A percentile compares a stretch with the other conserved stretches of the same genome.
Evolutionary conservation across 345 rosid species (phyloP).

Genomic region (Murraya koenigii): DNA sequence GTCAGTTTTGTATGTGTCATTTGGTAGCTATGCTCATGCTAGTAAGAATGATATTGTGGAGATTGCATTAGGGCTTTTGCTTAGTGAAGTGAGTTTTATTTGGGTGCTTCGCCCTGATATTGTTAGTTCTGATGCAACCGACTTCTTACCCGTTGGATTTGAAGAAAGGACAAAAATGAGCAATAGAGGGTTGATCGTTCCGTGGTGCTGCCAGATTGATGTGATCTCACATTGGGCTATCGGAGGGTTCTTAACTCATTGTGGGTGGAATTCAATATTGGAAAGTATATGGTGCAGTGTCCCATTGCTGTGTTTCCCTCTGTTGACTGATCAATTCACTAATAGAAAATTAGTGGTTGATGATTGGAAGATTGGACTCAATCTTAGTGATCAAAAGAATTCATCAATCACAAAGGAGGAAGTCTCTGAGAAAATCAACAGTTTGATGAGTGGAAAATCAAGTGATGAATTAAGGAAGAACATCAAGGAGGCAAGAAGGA

Average conservation of each 20-base stretch:
- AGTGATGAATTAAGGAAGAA: constrained; percentile 29
- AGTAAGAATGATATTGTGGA: constrained; percentile 45
- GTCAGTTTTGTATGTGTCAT: constrained; percentile 71
- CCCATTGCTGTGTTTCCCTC: constrained; percentile 69
- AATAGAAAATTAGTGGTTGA: constrained; percentile 76
- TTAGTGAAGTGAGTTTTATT: constrained; percentile 56
- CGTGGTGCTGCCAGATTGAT: constrained; percentile 70
- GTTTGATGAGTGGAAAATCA: constrained; percentile 50
- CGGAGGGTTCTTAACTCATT: constrained; percentile 80
- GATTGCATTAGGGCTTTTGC: constrained; percentile 59
- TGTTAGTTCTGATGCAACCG: constrained; percentile 56
- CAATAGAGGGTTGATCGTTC: constrained; percentile 51
- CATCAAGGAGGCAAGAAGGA: constrained; percentile 41
- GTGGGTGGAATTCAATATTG: constrained; percentile 82
- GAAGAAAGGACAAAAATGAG: constrained; percentile 35
- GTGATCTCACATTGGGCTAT: constrained; percentile 58
- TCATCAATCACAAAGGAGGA: constrained; percentile 36
- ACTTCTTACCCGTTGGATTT: constrained; percentile 55
- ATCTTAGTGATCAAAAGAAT: constrained; percentile 35
- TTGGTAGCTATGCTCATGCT: constrained; percentile 81
- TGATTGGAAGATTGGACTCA: constrained; percentile 79
- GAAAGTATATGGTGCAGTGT: constrained; percentile 71
- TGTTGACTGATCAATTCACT: constrained; percentile 78
- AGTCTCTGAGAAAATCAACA: constrained; percentile 36
- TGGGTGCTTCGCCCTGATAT: constrained; percentile 87